These are phyloP conservation scores for Borovskyia barvae DNA, from an alignment of 208 protist genomes.

Conservation along the genomic window DNA sequence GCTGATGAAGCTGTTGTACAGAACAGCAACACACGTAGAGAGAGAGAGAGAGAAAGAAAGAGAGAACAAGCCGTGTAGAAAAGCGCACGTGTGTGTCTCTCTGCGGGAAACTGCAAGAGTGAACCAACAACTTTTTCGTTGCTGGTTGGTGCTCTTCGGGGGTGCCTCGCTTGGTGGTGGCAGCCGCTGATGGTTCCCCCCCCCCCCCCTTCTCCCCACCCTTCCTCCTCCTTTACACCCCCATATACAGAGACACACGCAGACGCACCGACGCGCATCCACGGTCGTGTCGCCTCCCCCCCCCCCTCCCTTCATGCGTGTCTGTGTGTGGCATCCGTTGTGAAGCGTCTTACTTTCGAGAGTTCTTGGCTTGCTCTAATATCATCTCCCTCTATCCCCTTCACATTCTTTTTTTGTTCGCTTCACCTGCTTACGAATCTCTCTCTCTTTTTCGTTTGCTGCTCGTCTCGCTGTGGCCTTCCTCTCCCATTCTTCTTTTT, in stretches of 20 bases:
- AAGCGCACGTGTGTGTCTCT: background rate
- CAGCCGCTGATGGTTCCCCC: background rate
- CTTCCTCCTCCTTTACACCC: background rate
- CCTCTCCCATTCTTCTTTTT: too few species aligned
- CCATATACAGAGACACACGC: background rate
- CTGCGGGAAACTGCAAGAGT: background rate
- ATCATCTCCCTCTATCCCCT: background rate
- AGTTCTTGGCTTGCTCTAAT: background rate
- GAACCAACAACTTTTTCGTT: background rate
- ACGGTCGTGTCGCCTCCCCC: background rate
- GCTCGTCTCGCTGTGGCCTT: too few species aligned
- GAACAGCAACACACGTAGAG: background rate
- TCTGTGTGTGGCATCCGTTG: conserved; percentile 1
- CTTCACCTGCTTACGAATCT: background rate
- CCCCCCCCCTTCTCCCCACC: background rate
- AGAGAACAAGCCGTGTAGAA: background rate
- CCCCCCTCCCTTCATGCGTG: conserved; percentile 3
- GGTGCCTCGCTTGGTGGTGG: too few species aligned
- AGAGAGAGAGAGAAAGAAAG: background rate
- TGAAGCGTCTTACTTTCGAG: background rate
- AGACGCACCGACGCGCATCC: background rate
- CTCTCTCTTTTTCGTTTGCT: conserved; percentile 25
- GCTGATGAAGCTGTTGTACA: background rate
- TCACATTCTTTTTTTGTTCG: background rate
- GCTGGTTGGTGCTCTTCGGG: conserved; percentile 17